Evolutionary conservation across 2,329 filamentous ascomycete species (phyloP).

Genomic region (Aureobasidium sp.): DNA sequence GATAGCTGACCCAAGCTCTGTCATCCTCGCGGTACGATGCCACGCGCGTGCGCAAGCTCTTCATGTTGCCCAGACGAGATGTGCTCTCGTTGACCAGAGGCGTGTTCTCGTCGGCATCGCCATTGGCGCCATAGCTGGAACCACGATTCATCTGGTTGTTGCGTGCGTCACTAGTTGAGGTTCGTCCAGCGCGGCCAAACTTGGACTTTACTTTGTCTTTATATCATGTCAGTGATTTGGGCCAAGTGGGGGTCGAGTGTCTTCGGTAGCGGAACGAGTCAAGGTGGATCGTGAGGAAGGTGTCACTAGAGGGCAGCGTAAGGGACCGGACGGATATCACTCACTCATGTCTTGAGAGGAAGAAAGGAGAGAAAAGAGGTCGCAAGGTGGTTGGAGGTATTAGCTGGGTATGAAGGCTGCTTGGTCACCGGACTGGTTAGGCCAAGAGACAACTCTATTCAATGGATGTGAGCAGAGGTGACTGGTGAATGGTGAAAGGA

Average conservation of each 20-base stretch:
- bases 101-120: conserved; percentile 22
- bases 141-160: conserved; percentile 44
- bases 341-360: neutral
- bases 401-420: neutral
- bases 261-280: neutral
- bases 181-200: conserved; percentile 14
- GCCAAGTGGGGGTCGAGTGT: neutral
- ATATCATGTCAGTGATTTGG: neutral
- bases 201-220: conserved; percentile 15
- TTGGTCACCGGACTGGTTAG: conserved; percentile 3
- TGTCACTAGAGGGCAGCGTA: neutral
- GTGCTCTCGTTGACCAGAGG: conserved; percentile 21
- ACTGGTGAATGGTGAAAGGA: neutral
- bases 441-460: conserved; percentile 6
- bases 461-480: neutral
- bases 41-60: conserved; percentile 12
- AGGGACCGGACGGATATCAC: neutral
- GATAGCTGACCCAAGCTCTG: conserved; percentile 25
- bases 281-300: neutral
- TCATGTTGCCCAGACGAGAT: conserved; percentile 18
- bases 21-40: conserved; percentile 21
- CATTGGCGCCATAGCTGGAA: conserved; percentile 53
- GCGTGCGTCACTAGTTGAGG: neutral
- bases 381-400: neutral
- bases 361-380: neutral